Conservation (phyloP, 768 basidiomycete genomes). For the Piloderma croceum region DNA sequence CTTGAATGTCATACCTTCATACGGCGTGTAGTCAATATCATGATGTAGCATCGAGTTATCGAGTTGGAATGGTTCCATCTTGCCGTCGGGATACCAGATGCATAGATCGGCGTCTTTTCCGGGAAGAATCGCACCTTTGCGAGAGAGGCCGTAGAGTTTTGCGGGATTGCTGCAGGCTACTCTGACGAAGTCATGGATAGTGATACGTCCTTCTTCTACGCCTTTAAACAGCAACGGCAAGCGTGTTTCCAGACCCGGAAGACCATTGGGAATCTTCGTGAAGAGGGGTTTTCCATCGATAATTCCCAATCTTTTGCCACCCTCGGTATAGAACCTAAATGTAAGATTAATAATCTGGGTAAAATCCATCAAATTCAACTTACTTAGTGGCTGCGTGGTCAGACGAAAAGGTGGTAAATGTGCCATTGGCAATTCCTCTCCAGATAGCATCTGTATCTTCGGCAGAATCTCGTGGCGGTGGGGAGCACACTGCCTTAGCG, state of each 20-base stretch:
- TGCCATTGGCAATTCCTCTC: constrained; percentile 13
- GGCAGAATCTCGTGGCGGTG: constrained; percentile 12
- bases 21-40: constrained; percentile 30
- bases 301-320: no score
- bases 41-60: constrained; percentile 19
- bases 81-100: no score
- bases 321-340: no score
- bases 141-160: no score
- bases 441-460: constrained; percentile 14
- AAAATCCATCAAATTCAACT: no score
- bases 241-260: constrained; percentile 30
- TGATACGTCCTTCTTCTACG: constrained; percentile 25
- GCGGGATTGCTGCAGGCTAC: constrained; percentile 28
- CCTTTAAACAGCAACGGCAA: constrained; percentile 26
- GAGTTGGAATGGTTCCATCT: no score
- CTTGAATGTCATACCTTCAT: constrained; percentile 25
- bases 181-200: constrained; percentile 28
- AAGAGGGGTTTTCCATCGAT: constrained; percentile 22
- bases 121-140: constrained; percentile 28
- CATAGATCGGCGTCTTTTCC: constrained; percentile 30
- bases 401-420: constrained; percentile 26
- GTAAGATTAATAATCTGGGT: no score
- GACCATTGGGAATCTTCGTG: constrained; percentile 27
- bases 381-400: constrained; percentile 29
- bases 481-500: constrained; percentile 16